Percentiles rank a stretch among this genome's conserved stretches.
Evolutionary conservation across 2,329 filamentous ascomycete species (phyloP).

Genomic region (Microdochium paspali): DNA sequence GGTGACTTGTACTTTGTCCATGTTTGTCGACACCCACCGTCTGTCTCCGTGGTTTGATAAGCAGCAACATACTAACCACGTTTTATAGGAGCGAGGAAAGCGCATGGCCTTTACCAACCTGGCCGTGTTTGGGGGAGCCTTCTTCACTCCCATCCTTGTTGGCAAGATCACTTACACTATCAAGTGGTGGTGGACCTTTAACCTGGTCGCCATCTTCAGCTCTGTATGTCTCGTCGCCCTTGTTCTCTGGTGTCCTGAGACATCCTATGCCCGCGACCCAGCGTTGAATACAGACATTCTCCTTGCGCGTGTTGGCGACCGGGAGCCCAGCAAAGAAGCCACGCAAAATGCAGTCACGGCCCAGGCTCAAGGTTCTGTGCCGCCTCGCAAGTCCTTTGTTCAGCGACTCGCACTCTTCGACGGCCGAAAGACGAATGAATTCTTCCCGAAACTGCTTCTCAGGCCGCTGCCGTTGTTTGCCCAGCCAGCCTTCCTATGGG

Average conservation of each 20-base stretch:
- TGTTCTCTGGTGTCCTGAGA: conserved; percentile 77
- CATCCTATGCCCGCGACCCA: conserved; percentile 60
- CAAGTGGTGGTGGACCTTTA: conserved; percentile 84
- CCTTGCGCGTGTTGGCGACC: conserved; percentile 20
- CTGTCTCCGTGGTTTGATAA: background rate
- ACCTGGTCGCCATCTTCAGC: conserved; percentile 78
- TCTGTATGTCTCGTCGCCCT: conserved; percentile 60
- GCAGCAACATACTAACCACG: background rate
- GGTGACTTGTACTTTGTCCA: conserved; percentile 90
- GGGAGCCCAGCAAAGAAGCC: conserved; percentile 2
- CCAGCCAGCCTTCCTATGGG: conserved; percentile 81
- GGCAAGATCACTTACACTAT: conserved; percentile 72
- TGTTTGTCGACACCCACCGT: conserved; percentile 15
- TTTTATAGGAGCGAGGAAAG: conserved; percentile 56
- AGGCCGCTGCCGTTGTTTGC: conserved; percentile 75
- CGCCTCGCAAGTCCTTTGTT: conserved; percentile 39
- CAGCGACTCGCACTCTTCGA: conserved; percentile 63
- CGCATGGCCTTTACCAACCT: conserved; percentile 73
- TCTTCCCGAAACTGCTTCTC: conserved; percentile 54
- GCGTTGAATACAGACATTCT: conserved; percentile 61
- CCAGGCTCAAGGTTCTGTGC: background rate
- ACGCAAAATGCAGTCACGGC: conserved; percentile 1
- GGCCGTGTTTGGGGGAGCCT: conserved; percentile 45
- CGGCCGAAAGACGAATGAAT: conserved; percentile 71
- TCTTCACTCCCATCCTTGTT: conserved; percentile 76